These are phyloP conservation scores for Fusarium xylarioides DNA, from an alignment of 2,329 filamentous ascomycete species.

Conservation along the genomic window DNA sequence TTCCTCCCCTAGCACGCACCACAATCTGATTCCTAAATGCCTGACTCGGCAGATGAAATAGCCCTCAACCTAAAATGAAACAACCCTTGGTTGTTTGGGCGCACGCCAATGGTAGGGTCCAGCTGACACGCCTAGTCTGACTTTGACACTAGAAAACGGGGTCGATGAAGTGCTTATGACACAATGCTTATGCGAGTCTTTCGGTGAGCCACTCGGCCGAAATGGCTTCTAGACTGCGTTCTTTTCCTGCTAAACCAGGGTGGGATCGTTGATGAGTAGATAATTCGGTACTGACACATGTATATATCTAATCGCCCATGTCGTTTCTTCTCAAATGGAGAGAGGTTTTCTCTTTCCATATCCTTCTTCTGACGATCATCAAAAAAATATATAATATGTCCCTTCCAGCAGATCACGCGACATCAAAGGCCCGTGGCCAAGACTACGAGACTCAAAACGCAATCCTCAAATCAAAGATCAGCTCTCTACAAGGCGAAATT, in stretches of 20 bases:
- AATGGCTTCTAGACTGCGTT: not conserved
- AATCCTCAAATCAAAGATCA: not conserved
- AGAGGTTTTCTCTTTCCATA: not conserved
- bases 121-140: not conserved
- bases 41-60: not conserved
- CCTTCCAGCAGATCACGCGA: not conserved
- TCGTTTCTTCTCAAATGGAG: too few relatives aligned
- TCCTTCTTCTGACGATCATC: not conserved
- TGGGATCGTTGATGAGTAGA: not conserved
- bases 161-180: constrained; percentile 9
- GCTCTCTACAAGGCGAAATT: not conserved
- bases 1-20: not conserved
- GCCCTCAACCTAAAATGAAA: not conserved
- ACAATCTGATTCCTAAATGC: not conserved
- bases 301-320: not conserved
- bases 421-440: not conserved
- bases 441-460: not conserved
- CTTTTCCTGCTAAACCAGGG: not conserved
- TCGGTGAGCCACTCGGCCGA: not conserved
- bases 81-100: fast-evolving
- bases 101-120: not conserved
- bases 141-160: not conserved
- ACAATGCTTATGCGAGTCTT: constrained; percentile 3
- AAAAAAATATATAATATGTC: not conserved
- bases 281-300: not conserved